A percentile compares a stretch with the other conserved stretches of the same genome.
These are phyloP conservation scores for Cercospora zeae-maydis DNA, from an alignment of 2,329 filamentous ascomycete species.

Conservation along the genomic window DNA sequence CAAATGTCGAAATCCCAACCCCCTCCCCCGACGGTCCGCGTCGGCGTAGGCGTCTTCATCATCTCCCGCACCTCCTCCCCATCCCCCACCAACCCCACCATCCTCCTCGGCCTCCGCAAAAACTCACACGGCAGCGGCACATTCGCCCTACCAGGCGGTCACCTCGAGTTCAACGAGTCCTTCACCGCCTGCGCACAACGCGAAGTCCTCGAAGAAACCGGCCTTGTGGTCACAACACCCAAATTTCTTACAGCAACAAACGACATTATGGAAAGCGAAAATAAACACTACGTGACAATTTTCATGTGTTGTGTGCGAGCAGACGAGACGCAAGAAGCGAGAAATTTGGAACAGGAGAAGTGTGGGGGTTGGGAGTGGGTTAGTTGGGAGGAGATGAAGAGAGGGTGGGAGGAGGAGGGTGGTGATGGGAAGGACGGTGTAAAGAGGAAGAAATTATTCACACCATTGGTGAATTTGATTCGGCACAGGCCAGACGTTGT, in stretches of 20 bases:
- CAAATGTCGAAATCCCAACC: neutral
- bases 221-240: constrained; percentile 52
- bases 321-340: constrained; percentile 49
- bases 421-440: constrained; percentile 25
- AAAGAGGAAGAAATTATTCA: constrained; percentile 41
- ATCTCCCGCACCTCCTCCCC: constrained; percentile 30
- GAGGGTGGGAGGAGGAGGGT: constrained; percentile 28
- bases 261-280: constrained; percentile 57
- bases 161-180: constrained; percentile 67
- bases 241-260: constrained; percentile 63
- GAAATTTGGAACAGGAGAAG: constrained; percentile 50
- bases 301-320: constrained; percentile 58
- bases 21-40: constrained; percentile 18
- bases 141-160: constrained; percentile 62
- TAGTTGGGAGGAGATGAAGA: constrained; percentile 47
- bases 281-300: constrained; percentile 71
- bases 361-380: constrained; percentile 56
- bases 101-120: constrained; percentile 48
- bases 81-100: constrained; percentile 41
- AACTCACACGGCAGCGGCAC: constrained; percentile 45
- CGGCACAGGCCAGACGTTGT: constrained; percentile 36
- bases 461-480: constrained; percentile 48
- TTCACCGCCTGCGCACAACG: constrained; percentile 61
- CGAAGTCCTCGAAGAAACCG: constrained; percentile 69
- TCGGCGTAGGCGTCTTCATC: constrained; percentile 52